Evolutionary conservation across 2,329 filamentous ascomycete genomes (phyloP).

Genomic region (Exserohilum rostratum): DNA sequence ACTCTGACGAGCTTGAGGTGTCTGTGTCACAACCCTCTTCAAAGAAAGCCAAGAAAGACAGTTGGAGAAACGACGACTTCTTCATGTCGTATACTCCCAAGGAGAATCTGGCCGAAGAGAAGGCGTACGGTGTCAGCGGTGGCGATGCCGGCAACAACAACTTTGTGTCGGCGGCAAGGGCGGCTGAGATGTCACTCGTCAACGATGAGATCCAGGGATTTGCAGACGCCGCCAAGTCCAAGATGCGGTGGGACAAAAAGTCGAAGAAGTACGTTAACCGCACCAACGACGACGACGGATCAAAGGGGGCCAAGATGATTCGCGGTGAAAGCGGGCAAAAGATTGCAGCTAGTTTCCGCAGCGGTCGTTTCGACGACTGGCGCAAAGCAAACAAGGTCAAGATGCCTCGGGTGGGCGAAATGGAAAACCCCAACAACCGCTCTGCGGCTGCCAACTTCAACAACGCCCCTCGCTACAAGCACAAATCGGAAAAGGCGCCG

Average conservation of each 20-base stretch:
- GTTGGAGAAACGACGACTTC: constrained; percentile 83
- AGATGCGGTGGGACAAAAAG: constrained; percentile 97
- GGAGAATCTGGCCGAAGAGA: constrained; percentile 83
- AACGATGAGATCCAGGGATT: constrained; percentile 88
- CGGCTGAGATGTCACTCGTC: constrained; percentile 87
- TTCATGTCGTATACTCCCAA: constrained; percentile 97
- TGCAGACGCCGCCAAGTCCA: constrained; percentile 73
- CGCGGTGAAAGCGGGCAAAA: constrained; percentile 92
- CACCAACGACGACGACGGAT: constrained; percentile 94
- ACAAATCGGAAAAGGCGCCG: constrained; percentile 85
- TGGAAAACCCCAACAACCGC: constrained; percentile 59
- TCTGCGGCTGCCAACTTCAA: constrained; percentile 33
- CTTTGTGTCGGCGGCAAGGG: constrained; percentile 87
- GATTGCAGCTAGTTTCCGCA: constrained; percentile 92
- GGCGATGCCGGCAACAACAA: constrained; percentile 66
- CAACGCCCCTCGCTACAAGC: constrained; percentile 70
- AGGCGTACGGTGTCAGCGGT: constrained; percentile 90
- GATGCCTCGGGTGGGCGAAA: constrained; percentile 81
- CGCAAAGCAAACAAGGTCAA: constrained; percentile 82
- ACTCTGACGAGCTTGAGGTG: constrained; percentile 61
- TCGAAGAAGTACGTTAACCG: constrained; percentile 91
- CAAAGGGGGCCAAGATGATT: constrained; percentile 73
- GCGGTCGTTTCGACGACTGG: constrained; percentile 93
- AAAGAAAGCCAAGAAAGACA: constrained; percentile 44
- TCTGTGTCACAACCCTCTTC: constrained; percentile 53